These are phyloP conservation scores for Leucosporidium yakuticum DNA, from an alignment of 768 basidiomycete genomes.

Conservation along the genomic window DNA sequence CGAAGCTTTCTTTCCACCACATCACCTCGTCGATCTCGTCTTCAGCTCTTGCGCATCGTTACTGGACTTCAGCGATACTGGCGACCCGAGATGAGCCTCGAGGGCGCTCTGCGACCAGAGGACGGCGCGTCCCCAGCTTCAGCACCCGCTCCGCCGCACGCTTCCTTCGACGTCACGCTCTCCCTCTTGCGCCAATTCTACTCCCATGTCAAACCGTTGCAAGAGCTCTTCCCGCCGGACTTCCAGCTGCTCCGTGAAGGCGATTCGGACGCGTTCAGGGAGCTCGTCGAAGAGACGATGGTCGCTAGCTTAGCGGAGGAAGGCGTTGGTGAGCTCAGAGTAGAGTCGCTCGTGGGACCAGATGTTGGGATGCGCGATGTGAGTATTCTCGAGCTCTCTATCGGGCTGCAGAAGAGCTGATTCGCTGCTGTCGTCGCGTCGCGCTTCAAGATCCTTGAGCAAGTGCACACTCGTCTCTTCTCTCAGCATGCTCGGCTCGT, in stretches of 20 bases:
- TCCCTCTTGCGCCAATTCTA: slow-evolving; percentile 17
- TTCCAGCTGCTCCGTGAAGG: background rate
- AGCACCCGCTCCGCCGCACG: too few species aligned
- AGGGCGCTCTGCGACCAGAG: too few species aligned
- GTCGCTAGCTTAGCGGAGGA: background rate
- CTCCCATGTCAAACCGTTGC: background rate
- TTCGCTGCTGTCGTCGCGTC: too few species aligned
- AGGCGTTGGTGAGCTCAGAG: background rate
- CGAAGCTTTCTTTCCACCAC: too few species aligned
- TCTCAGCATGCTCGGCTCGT: background rate
- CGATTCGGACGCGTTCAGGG: slow-evolving; percentile 5
- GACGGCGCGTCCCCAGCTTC: too few species aligned
- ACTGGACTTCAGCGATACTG: too few species aligned
- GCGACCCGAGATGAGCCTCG: too few species aligned
- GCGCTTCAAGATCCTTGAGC: slow-evolving; percentile 17
- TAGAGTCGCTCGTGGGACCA: rapidly evolving
- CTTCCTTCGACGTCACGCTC: background rate
- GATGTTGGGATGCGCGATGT: slow-evolving; percentile 18
- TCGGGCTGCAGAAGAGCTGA: too few species aligned
- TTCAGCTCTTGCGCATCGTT: too few species aligned
- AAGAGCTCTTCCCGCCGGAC: background rate
- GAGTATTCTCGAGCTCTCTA: background rate
- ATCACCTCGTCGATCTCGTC: too few species aligned
- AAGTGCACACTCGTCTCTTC: slow-evolving; percentile 20
- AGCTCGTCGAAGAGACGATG: background rate